Evolutionary conservation across 805 yeast genomes (phyloP).

Genomic region (Saccharomycopsis fibuligera): DNA sequence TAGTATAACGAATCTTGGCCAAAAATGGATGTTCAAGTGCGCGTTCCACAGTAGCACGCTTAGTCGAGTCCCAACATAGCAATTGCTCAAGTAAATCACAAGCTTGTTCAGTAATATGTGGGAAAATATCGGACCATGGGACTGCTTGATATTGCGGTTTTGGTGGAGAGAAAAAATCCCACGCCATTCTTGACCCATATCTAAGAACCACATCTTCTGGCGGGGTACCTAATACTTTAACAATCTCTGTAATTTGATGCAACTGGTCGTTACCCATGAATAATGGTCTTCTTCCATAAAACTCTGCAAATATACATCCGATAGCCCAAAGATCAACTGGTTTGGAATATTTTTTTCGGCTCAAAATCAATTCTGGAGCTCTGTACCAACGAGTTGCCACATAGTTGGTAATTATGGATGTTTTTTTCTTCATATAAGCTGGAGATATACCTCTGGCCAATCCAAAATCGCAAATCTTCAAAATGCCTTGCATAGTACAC

Average conservation of each 20-base stretch:
- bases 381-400: constrained; percentile 96
- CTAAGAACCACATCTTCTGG: constrained; percentile 36
- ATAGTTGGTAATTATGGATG: constrained; percentile 55
- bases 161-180: constrained; percentile 40
- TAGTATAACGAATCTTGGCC: constrained; percentile 41
- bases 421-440: constrained; percentile 23
- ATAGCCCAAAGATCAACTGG: constrained; percentile 89
- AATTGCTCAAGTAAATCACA: constrained; percentile 46
- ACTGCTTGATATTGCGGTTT: constrained; percentile 36
- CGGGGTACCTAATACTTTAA: constrained; percentile 70
- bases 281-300: constrained; percentile 72
- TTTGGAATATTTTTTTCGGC: constrained; percentile 53
- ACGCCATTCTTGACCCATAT: constrained; percentile 42
- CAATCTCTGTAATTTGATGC: constrained; percentile 66
- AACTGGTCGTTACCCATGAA: constrained; percentile 70
- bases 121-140: constrained; percentile 52
- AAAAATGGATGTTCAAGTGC: constrained; percentile 57
- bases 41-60: constrained; percentile 48
- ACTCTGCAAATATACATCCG: constrained; percentile 85
- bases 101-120: constrained; percentile 51
- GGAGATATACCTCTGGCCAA: constrained; percentile 69
- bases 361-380: constrained; percentile 81
- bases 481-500: constrained; percentile 62
- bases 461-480: constrained; percentile 93
- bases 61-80: constrained; percentile 57